These are phyloP conservation scores for Saccharomycopsis sp. DNA, from an alignment of 805 yeast genomes.

Conservation along the genomic window DNA sequence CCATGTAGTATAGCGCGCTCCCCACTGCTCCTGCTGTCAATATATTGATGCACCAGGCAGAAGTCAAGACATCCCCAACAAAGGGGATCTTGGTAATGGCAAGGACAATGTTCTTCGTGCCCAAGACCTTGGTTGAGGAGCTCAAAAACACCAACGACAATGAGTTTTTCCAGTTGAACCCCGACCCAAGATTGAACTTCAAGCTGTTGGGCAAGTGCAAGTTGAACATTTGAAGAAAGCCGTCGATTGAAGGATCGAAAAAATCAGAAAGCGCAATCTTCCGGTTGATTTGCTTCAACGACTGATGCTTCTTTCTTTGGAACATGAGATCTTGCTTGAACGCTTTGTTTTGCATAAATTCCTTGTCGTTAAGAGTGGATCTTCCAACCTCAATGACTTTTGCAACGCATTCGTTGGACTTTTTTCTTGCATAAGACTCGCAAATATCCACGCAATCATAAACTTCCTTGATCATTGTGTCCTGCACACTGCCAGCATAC, in stretches of 20 bases:
- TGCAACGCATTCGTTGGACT: constrained; percentile 53
- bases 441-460: constrained; percentile 51
- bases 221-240: constrained; percentile 42
- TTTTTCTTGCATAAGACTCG: constrained; percentile 58
- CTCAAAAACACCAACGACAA: constrained; percentile 26
- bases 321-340: constrained; percentile 79
- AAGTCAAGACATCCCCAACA: constrained; percentile 6
- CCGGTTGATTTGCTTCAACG: constrained; percentile 48
- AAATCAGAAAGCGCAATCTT: constrained; percentile 64
- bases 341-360: constrained; percentile 42
- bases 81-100: constrained; percentile 25
- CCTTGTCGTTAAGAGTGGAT: constrained; percentile 52
- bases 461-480: constrained; percentile 56
- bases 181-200: constrained; percentile 6
- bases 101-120: constrained; percentile 13
- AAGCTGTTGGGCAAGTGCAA: constrained; percentile 25
- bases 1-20: constrained; percentile 50
- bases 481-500: constrained; percentile 64
- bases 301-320: constrained; percentile 56
- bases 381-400: constrained; percentile 56
- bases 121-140: constrained; percentile 25
- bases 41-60: constrained; percentile 20
- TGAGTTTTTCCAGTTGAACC: constrained; percentile 27
- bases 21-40: constrained; percentile 42
- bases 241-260: constrained; percentile 65